These are phyloP conservation scores for Aureobasidium sp. DNA, from an alignment of 2,329 filamentous ascomycete species.

Conservation along the genomic window DNA sequence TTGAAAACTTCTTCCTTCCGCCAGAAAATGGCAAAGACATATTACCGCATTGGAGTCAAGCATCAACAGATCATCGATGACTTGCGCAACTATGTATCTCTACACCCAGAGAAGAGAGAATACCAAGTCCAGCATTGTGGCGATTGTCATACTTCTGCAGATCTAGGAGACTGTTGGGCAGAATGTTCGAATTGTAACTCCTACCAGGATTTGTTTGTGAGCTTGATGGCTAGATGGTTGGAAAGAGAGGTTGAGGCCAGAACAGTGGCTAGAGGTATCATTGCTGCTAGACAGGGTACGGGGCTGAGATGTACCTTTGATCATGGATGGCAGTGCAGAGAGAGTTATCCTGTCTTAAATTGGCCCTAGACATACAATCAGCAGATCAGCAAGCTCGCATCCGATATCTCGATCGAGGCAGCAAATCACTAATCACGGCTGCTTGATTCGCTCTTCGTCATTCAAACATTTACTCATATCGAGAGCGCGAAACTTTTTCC, in stretches of 20 bases:
- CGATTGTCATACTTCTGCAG: background rate
- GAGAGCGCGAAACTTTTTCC: no score
- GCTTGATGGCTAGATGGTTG: constrained; percentile 7
- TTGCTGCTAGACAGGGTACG: background rate
- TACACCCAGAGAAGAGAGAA: background rate
- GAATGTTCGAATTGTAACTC: background rate
- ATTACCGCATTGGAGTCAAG: background rate
- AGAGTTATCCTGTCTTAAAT: constrained; percentile 3
- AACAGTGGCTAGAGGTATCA: background rate
- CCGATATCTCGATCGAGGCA: no score
- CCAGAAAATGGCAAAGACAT: background rate
- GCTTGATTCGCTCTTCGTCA: no score
- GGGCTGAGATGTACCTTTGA: constrained; percentile 3
- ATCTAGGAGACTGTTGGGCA: background rate
- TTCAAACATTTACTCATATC: no score
- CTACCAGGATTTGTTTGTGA: background rate
- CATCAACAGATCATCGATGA: background rate
- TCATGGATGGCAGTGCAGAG: constrained; percentile 8
- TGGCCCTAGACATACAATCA: background rate
- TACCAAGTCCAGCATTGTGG: constrained; percentile 1
- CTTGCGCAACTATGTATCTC: background rate
- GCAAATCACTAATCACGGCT: no score
- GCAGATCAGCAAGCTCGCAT: no score
- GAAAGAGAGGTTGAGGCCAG: constrained; percentile 8
- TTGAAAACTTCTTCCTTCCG: background rate